phyloP scores from a whole-genome alignment of 176 grass and related monocot species.

The Poa pratensis region DNA sequence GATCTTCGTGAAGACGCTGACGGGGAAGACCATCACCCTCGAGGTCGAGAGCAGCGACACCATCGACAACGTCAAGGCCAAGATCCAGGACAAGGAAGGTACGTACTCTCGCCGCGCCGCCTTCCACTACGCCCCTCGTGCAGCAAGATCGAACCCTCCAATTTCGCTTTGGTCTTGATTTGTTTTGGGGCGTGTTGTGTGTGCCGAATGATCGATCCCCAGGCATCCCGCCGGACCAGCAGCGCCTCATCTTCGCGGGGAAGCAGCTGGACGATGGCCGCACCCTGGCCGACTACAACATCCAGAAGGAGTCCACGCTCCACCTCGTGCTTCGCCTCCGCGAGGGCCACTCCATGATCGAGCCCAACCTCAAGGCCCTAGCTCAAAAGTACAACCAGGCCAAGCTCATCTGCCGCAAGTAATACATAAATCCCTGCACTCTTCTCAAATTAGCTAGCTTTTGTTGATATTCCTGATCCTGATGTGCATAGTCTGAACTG shows the following conservation, averaged over 20 bases:
- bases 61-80: constrained; percentile 64
- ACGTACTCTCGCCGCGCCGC: background rate
- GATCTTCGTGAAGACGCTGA: constrained; percentile 51
- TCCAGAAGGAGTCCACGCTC: constrained; percentile 43
- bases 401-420: constrained; percentile 52
- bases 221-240: constrained; percentile 61
- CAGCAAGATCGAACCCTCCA: background rate
- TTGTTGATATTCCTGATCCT: background rate
- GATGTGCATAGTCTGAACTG: background rate
- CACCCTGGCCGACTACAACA: constrained; percentile 66
- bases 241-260: constrained; percentile 61
- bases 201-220: background rate
- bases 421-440: background rate
- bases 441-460: background rate
- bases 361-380: constrained; percentile 20
- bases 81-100: constrained; percentile 74
- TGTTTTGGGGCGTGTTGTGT: background rate
- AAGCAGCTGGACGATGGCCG: constrained; percentile 70
- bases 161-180: background rate
- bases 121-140: background rate
- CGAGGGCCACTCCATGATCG: background rate
- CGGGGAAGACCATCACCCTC: constrained; percentile 35
- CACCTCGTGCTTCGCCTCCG: constrained; percentile 35
- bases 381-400: constrained; percentile 35
- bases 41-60: constrained; percentile 72